Conservation (phyloP, 257 asterid genomes). For the Nicotiana sylvestris region DNA sequence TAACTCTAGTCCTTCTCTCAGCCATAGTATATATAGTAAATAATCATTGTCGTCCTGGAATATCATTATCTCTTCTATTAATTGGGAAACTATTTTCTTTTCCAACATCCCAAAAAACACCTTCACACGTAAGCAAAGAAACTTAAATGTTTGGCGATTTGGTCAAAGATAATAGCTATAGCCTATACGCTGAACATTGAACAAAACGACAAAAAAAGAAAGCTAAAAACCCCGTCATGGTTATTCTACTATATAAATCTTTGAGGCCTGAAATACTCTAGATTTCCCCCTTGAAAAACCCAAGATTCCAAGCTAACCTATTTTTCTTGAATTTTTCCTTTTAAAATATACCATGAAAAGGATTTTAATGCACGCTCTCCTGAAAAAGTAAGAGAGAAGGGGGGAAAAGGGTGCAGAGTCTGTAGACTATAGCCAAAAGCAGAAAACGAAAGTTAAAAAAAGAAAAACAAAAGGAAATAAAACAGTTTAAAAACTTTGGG, state of each 20-base stretch:
- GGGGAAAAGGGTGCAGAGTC: background rate
- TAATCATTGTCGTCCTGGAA: background rate
- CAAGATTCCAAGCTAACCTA: conserved; percentile 2
- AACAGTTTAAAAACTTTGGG: conserved; percentile 8
- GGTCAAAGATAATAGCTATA: conserved; percentile 5
- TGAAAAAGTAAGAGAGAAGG: conserved; percentile 14
- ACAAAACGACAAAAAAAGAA: background rate
- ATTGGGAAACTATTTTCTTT: conserved; percentile 2
- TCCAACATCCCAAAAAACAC: background rate
- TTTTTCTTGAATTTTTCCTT: background rate
- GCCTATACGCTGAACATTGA: background rate
- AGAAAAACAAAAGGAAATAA: background rate
- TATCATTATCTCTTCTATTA: too few relatives aligned
- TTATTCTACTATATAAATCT: background rate
- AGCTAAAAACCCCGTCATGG: background rate
- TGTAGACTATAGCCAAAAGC: background rate
- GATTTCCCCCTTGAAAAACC: conserved; percentile 5
- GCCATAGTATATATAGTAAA: background rate
- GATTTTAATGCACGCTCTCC: conserved; percentile 16
- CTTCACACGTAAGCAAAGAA: conserved; percentile 13
- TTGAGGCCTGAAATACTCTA: background rate
- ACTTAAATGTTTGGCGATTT: background rate
- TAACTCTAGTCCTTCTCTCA: too few relatives aligned
- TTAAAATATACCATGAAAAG: conserved; percentile 1
- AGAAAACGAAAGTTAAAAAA: background rate